Evolutionary conservation across 2,329 filamentous ascomycete genomes (phyloP), one percentile per base, ranked within the genome.

Genomic region (Orbilia javanica): DNA sequence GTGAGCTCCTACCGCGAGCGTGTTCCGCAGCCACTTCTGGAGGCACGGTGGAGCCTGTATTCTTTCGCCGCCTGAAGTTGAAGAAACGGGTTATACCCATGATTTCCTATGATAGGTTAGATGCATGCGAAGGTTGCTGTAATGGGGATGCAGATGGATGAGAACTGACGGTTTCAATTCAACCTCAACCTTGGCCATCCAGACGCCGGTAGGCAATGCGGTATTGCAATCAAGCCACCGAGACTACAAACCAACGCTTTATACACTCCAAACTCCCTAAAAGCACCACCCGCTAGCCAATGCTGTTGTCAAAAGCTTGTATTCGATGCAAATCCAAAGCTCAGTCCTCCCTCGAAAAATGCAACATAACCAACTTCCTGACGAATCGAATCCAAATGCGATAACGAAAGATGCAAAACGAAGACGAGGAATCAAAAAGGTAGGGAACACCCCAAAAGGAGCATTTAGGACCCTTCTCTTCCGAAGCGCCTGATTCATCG

Each of bases 31-130:
- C 55, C 1, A 60, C 55, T 10, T 60, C 31, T 13, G 55, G 5
- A n/a, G 31, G 15, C 18, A 29, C 10, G 1, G 29, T 22, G 31
- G 29, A 22, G 11, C 11, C 20, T 10, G 34, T 15, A 8, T 11
- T 25, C 31, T 60, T 60, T 15, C 55, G n/a, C 8, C 34, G 25
- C 11, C 22, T 42, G 20, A 60, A 39, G 31, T 4, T 18, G 20
- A 60, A 60, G 7, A 60, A 13, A 7, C 55, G 31, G 8, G 55
- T 27, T 25, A 60, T 27, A 27, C n/a, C 31, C 55, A 60, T 42
- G 15, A 11, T 20, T 3, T 11, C 11, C 42, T 46, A n/a, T 2
- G 8, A 15, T 5, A 22, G 6, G 20, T 11, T 48, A 7, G 6
- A 20, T 25, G 20, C 18, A 48, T 22, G 44, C n/a, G 1, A 25